These are phyloP conservation scores for Zygotorulaspora mrakii DNA, from an alignment of 1,139 yeast genomes.

Conservation along the genomic window DNA sequence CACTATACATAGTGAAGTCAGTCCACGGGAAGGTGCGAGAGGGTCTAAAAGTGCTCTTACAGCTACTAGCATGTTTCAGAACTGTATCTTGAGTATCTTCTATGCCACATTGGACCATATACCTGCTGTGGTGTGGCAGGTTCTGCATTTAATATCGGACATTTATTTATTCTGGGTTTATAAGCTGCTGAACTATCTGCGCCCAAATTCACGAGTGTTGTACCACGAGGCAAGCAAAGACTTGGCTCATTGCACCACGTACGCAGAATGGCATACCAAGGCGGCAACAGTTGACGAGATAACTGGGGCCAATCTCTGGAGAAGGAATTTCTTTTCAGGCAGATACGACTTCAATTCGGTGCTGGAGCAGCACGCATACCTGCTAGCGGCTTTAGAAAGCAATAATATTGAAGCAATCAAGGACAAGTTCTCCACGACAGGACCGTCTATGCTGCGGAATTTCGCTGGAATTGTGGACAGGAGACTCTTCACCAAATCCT, in stretches of 20 bases:
- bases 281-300: slow-evolving; percentile 61
- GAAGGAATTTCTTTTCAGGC: slow-evolving; percentile 78
- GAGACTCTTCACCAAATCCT: slow-evolving; percentile 72
- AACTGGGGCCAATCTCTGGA: slow-evolving; percentile 73
- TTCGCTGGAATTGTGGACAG: slow-evolving; percentile 88
- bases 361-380: slow-evolving; percentile 61
- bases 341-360: slow-evolving; percentile 83
- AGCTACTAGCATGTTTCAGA: slow-evolving; percentile 10
- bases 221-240: slow-evolving; percentile 35
- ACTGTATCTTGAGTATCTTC: slow-evolving; percentile 25
- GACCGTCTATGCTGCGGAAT: slow-evolving; percentile 60
- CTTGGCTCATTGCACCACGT: slow-evolving; percentile 39
- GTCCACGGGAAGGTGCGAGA: no score
- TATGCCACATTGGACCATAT: slow-evolving; percentile 45
- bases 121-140: slow-evolving; percentile 59
- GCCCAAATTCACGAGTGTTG: slow-evolving; percentile 32
- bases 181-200: slow-evolving; percentile 30
- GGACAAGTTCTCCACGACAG: slow-evolving; percentile 74
- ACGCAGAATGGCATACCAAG: slow-evolving; percentile 58
- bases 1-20: no score
- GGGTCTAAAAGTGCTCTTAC: background rate
- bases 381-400: slow-evolving; percentile 58
- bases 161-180: slow-evolving; percentile 55
- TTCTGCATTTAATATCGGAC: slow-evolving; percentile 57
- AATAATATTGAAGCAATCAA: slow-evolving; percentile 59